Evolutionary conservation across 768 basidiomycete species (phyloP).

Genomic region (Russula brevipes): DNA sequence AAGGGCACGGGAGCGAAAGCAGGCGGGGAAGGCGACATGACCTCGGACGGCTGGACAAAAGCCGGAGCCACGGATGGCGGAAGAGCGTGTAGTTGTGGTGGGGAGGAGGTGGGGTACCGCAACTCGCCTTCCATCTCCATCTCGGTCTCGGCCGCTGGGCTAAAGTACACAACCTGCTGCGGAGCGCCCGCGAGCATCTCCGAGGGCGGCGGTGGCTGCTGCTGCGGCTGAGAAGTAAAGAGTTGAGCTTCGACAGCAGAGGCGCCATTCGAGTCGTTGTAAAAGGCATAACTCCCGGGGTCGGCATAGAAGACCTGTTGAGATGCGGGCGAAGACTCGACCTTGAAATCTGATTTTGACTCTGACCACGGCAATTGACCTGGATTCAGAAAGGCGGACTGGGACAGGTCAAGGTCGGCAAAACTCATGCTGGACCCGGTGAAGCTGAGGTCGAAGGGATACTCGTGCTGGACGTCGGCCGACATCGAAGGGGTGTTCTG

Average conservation of each 20-base stretch:
- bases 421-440: constrained; percentile 8
- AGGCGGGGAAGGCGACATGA: constrained; percentile 20
- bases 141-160: constrained; percentile 11
- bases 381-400: constrained; percentile 15
- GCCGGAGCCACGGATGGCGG: neutral
- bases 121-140: constrained; percentile 16
- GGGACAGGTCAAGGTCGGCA: constrained; percentile 15
- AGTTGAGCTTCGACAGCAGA: constrained; percentile 14
- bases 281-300: constrained; percentile 15
- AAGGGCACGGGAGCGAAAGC: constrained; percentile 9
- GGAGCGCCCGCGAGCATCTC: constrained; percentile 7
- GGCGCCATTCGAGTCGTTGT: constrained; percentile 14
- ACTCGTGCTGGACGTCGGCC: constrained; percentile 14
- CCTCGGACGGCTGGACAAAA: constrained; percentile 18
- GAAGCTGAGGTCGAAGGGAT: constrained; percentile 19
- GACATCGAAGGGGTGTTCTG: constrained; percentile 6
- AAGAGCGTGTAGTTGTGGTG: neutral
- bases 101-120: constrained; percentile 2
- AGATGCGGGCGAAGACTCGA: constrained; percentile 2
- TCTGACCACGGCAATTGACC: constrained; percentile 21
- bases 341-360: constrained; percentile 14
- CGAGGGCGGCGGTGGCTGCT: neutral
- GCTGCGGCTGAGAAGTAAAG: constrained; percentile 11
- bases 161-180: constrained; percentile 16
- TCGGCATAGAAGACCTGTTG: constrained; percentile 15